phyloP scores from a whole-genome alignment of 139 green algal genomes.

The Chlorella sorokiniana region DNA sequence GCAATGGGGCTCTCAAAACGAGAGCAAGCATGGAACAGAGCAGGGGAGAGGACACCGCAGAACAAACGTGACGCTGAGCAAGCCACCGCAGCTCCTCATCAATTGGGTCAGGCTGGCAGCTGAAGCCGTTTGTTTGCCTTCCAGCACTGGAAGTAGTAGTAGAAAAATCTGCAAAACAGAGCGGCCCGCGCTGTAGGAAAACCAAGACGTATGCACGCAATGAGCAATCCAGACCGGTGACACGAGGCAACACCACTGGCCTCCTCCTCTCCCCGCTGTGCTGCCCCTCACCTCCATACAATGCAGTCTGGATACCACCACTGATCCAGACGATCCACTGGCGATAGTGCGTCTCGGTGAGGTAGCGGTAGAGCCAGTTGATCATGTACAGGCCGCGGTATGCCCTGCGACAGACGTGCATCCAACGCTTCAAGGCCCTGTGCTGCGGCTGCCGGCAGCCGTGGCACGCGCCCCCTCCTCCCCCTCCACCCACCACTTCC shows the following conservation, averaged over 20 bases:
- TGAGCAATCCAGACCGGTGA: neutral
- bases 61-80: too few relatives aligned
- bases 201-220: neutral
- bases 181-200: neutral
- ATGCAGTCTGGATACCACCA: constrained; percentile 89
- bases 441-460: neutral
- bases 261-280: too few relatives aligned
- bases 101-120: constrained; percentile 72
- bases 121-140: constrained; percentile 87
- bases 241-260: neutral
- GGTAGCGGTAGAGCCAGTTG: constrained; percentile 99
- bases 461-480: neutral
- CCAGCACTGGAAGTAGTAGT: constrained; percentile 91
- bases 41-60: too few relatives aligned
- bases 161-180: constrained; percentile 99
- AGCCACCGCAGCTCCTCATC: too few relatives aligned
- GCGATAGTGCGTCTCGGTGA: constrained; percentile 89
- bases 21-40: too few relatives aligned
- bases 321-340: constrained; percentile 93
- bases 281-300: neutral
- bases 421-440: neutral
- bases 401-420: constrained; percentile 45
- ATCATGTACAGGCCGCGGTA: constrained; percentile 97
- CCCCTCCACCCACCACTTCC: neutral
- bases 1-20: too few relatives aligned